phyloP scores from a whole-genome alignment of 1,284 basidiomycete genomes.

The Pseudozyma pruni region DNA sequence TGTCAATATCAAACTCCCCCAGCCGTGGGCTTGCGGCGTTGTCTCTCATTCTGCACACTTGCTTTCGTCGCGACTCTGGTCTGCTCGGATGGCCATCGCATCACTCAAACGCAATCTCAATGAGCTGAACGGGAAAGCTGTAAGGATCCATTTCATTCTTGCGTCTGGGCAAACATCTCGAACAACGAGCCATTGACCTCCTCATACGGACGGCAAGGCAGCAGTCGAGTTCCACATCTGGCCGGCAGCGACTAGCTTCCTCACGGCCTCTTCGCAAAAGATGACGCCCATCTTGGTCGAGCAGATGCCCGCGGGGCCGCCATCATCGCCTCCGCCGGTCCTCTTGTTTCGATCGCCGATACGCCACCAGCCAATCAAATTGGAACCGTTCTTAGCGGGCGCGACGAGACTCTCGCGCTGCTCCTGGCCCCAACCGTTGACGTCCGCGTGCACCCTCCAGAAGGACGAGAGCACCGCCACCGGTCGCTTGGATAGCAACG shows the following conservation, averaged over 20 bases:
- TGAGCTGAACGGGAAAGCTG: too few relatives aligned
- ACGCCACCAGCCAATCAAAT: constrained; percentile 58
- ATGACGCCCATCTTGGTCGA: constrained; percentile 46
- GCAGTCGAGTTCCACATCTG: constrained; percentile 37
- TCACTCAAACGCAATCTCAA: neutral
- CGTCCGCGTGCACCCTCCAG: constrained; percentile 53
- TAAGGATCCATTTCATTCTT: too few relatives aligned
- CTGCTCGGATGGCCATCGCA: too few relatives aligned
- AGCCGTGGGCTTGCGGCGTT: constrained; percentile 42
- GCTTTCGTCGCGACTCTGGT: too few relatives aligned
- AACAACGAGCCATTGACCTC: neutral
- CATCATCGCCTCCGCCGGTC: constrained; percentile 46
- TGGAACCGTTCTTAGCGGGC: constrained; percentile 31
- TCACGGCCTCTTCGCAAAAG: constrained; percentile 54
- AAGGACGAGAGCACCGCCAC: constrained; percentile 54
- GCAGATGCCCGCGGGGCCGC: constrained; percentile 50
- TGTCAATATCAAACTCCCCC: constrained; percentile 38
- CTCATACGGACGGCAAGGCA: neutral
- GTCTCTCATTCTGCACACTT: neutral
- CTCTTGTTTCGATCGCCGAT: constrained; percentile 36
- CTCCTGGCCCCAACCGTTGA: constrained; percentile 48
- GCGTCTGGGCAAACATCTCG: too few relatives aligned
- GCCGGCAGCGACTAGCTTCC: constrained; percentile 50
- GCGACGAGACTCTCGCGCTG: constrained; percentile 37
- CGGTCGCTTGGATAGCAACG: constrained; percentile 34